A percentile compares a stretch with the other conserved stretches of the same genome.
Evolutionary conservation across 176 grass and related monocot species (phyloP).

Genomic region (Cenchrus purpureus): DNA sequence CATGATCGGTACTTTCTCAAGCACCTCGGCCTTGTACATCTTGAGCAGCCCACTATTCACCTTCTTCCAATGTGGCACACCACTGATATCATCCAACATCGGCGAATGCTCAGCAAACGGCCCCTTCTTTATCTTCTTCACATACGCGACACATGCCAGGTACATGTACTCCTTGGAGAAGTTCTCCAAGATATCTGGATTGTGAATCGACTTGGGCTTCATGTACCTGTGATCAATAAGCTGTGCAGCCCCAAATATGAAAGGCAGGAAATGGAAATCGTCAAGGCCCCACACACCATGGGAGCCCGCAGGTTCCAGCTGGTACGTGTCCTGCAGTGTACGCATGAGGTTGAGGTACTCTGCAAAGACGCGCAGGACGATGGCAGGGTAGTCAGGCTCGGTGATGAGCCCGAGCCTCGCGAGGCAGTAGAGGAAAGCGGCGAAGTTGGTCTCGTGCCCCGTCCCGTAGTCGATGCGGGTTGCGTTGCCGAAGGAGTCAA

Average conservation of each 20-base stretch:
- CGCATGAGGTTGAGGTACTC: slow-evolving; percentile 79
- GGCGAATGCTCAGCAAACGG: slow-evolving; percentile 93
- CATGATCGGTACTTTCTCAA: slow-evolving; percentile 98
- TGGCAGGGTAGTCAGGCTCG: slow-evolving; percentile 63
- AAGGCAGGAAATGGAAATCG: slow-evolving; percentile 87
- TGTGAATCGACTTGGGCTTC: slow-evolving; percentile 97
- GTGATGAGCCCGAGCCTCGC: slow-evolving; percentile 72
- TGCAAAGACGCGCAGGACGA: slow-evolving; percentile 67
- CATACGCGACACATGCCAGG: slow-evolving; percentile 66
- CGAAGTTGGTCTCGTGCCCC: slow-evolving; percentile 89
- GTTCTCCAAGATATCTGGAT: slow-evolving; percentile 90
- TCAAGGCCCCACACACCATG: slow-evolving; percentile 89
- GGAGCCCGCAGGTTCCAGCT: slow-evolving; percentile 86
- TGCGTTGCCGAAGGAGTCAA: slow-evolving; percentile 92
- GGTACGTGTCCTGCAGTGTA: slow-evolving; percentile 79
- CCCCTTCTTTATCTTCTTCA: slow-evolving; percentile 95
- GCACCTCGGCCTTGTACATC: slow-evolving; percentile 98
- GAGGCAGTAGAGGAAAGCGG: slow-evolving; percentile 91
- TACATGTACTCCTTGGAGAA: slow-evolving; percentile 89
- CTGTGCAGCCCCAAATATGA: slow-evolving; percentile 86
- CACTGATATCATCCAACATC: slow-evolving; percentile 95
- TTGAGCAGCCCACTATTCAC: slow-evolving; percentile 93
- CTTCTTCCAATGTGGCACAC: slow-evolving; percentile 75
- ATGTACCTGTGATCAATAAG: slow-evolving; percentile 98
- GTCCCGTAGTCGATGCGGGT: slow-evolving; percentile 82